Evolutionary conservation across 345 rosid species (phyloP), one percentile per base, ranked within the genome.

Genomic region (Litchi chinensis): DNA sequence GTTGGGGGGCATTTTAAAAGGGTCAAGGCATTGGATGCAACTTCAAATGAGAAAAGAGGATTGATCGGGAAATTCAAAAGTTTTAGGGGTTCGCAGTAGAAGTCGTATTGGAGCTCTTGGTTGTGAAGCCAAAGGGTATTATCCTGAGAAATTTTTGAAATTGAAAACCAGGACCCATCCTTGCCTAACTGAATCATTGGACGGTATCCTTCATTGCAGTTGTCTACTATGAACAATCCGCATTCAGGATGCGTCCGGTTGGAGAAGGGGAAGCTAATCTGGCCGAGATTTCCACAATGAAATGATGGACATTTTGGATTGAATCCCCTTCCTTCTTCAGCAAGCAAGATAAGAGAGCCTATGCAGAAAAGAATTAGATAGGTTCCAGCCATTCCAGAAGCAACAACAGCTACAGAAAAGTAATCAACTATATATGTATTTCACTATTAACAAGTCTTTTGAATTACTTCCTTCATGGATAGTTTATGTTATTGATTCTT

Each of bases 111-210:
- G 67, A 71, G 72, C 48, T 54, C 76, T 21, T 65, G 37, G 22
- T 89, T 88, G 1, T 63, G 77, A 44, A 83, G 76, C 28, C 26
- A 70, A 16, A 85, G 67, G 3, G 71, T 59, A 63, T 46, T 9
- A 46, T 79, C 86, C 74, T 84, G 80, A 54, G 85, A 76, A 70
- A 90, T 83, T 66, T 19, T 43, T 0, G 21, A 13, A 40, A 87
- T 10, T 54, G 26, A 7, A 57, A 82, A 89, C 83, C 82, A 81
- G 13, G 8, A 1, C 22, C 85, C 87, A 0, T 44, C 62, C 40
- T 40, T 67, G 60, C 5, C 82, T 62, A 91, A 66, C 65, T 85
- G 86, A 64, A 86, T 81, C 77, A 26, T 81, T 57, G 71, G 77
- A 41, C 8, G 52, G 2, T 2, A 1, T 24, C n/a, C 26, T 2